Evolutionary conservation across 2,329 filamentous ascomycete species (phyloP).

Genomic region (Trichophyton rubrum): DNA sequence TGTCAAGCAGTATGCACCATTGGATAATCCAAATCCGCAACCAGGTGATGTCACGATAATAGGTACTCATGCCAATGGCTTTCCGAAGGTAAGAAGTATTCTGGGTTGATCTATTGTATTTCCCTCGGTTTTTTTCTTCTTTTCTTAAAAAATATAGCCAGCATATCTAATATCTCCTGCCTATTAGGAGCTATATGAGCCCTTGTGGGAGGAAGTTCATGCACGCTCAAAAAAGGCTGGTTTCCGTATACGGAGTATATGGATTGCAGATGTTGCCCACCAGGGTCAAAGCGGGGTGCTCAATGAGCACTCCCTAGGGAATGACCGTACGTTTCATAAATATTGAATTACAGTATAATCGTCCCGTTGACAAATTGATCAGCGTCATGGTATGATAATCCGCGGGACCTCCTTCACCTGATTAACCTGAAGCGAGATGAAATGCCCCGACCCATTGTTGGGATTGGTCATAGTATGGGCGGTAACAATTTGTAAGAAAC

Average conservation of each 20-base stretch:
- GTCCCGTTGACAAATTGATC: constrained; percentile 13
- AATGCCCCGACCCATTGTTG: constrained; percentile 72
- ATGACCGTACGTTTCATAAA: constrained; percentile 55
- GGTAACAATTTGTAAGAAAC: constrained; percentile 49
- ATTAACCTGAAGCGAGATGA: constrained; percentile 68
- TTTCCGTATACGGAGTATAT: constrained; percentile 66
- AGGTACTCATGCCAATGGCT: constrained; percentile 79
- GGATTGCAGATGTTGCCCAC: constrained; percentile 80
- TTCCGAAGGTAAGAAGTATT: constrained; percentile 56
- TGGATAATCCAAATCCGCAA: constrained; percentile 53
- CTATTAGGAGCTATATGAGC: constrained; percentile 70
- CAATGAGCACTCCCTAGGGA: constrained; percentile 64
- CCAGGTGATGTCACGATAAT: constrained; percentile 75
- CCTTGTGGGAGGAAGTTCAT: constrained; percentile 75
- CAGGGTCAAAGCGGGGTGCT: constrained; percentile 68
- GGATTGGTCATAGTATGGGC: constrained; percentile 83
- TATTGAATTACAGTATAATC: not conserved
- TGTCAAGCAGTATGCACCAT: constrained; percentile 79
- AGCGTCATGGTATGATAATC: constrained; percentile 78
- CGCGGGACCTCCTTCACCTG: constrained; percentile 72
- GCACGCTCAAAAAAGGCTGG: constrained; percentile 44
- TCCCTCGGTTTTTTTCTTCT: not conserved
- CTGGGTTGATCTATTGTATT: not conserved
- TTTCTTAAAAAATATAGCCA: not conserved
- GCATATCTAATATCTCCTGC: not conserved